A percentile compares a stretch with the other conserved stretches of the same genome.
Conservation (phyloP, 2,329 filamentous ascomycete genomes). For the Mycosphaerella arachidis region DNA sequence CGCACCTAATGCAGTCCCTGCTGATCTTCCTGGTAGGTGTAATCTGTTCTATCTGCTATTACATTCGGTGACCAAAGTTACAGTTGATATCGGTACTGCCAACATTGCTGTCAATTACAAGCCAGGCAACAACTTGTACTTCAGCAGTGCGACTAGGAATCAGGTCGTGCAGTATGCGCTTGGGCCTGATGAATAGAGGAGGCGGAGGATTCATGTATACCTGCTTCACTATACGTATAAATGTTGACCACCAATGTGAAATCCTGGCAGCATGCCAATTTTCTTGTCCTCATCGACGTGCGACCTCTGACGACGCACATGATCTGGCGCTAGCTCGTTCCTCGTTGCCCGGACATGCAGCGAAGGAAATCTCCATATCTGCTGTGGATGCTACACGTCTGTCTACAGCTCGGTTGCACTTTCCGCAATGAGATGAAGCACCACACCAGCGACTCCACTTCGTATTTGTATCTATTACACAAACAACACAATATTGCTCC, state of each 20-base stretch:
- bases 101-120: constrained; percentile 18
- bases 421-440: background rate
- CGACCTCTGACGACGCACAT: too few relatives aligned
- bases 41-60: background rate
- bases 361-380: too few relatives aligned
- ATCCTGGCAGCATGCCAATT: background rate
- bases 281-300: too few relatives aligned
- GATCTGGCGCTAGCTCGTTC: too few relatives aligned
- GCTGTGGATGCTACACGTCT: background rate
- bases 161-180: background rate
- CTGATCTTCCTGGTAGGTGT: constrained; percentile 4
- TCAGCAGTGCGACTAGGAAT: constrained; percentile 9
- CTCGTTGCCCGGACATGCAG: too few relatives aligned
- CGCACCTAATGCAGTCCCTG: constrained; percentile 7
- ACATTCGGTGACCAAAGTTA: background rate
- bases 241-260: background rate
- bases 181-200: background rate
- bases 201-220: background rate
- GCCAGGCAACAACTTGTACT: constrained; percentile 13
- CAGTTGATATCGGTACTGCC: background rate
- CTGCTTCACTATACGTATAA: background rate
- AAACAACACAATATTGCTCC: background rate
- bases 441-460: background rate
- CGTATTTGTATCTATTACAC: background rate
- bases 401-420: background rate